Evolutionary conservation across 108 stramenopile species (phyloP), one percentile per base, ranked within the genome.

Genomic region (Phaeodactylum tricornutum): DNA sequence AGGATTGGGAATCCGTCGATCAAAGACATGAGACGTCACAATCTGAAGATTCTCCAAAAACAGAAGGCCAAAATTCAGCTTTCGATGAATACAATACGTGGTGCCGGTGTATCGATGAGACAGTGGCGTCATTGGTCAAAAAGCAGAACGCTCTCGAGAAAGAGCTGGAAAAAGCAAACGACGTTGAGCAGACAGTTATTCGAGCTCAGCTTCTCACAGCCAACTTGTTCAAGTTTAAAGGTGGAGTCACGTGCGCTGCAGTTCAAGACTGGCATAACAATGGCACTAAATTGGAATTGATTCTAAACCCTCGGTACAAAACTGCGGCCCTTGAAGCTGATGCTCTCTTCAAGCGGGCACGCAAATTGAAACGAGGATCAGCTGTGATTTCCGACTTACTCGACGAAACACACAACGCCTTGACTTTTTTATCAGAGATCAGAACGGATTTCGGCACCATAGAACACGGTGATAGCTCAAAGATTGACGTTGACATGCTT

Each of bases 191-290:
- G 15, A 84, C 77, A 12, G 57, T 66, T 40, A 35, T 48, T 25
- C 63, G 87, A 14, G 87, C 83, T 23, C 84, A 89, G 41, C 71
- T 89, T 1, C 64, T 89, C 14, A 75, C 82, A 37, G 69, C 67
- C 5, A 84, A 89, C 50, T 28, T 89, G 20, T 84, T 82, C 39
- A 28, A 67, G 29, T 62, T 84, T 30, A 59, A 61, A 39, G 64
- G 67, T 12, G 64, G 69, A 27, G 72, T 69, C 39, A 69, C 56
- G 15, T 57, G 64, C n/a, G 72, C 63, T 2, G 71, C 53, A 17
- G 77, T 89, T 16, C 66, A 77, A 58, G 87, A 89, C 62, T 89
- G 87, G 87, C 79, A 85, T 19, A 80, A 82, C 58, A 78, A 64
- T 47, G 87, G 82, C 0, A 41, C 57, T 22, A 50, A 70, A 36